Conservation (phyloP, 257 asterid species). For the Nicotiana benthamiana region DNA sequence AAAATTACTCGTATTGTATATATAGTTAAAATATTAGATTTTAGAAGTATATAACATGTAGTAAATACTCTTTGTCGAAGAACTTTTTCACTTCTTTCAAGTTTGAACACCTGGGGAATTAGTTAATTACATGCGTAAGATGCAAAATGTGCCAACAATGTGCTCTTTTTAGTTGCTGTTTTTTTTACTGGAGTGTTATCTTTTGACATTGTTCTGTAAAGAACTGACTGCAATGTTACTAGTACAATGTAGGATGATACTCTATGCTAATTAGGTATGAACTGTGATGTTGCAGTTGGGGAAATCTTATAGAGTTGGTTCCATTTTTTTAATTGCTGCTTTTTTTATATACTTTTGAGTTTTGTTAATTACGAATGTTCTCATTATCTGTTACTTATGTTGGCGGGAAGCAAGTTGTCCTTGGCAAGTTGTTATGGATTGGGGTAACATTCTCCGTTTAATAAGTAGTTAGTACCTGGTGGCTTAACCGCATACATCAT, state of each 20-base stretch:
- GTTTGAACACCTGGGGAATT: too few relatives aligned
- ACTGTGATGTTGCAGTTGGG: background rate
- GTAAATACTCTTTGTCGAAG: too few relatives aligned
- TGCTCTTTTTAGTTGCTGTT: background rate
- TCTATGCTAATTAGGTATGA: too few relatives aligned
- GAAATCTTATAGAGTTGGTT: background rate
- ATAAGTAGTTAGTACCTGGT: background rate
- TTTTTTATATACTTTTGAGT: too few relatives aligned
- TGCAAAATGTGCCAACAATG: background rate
- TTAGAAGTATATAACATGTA: too few relatives aligned
- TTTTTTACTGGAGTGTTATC: background rate
- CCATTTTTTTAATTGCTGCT: background rate
- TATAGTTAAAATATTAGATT: background rate
- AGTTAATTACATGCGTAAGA: background rate
- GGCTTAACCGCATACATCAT: background rate
- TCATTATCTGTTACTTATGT: too few relatives aligned
- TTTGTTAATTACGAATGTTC: too few relatives aligned
- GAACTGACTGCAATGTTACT: background rate
- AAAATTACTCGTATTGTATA: too few relatives aligned
- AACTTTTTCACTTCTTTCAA: too few relatives aligned
- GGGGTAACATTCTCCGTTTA: background rate
- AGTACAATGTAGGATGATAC: too few relatives aligned
- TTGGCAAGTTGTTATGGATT: too few relatives aligned
- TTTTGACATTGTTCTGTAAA: background rate
- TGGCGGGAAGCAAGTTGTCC: too few relatives aligned